These are phyloP conservation scores for Suhomyces ambrosiae DNA, from an alignment of 1,139 yeast genomes.

Conservation along the genomic window DNA sequence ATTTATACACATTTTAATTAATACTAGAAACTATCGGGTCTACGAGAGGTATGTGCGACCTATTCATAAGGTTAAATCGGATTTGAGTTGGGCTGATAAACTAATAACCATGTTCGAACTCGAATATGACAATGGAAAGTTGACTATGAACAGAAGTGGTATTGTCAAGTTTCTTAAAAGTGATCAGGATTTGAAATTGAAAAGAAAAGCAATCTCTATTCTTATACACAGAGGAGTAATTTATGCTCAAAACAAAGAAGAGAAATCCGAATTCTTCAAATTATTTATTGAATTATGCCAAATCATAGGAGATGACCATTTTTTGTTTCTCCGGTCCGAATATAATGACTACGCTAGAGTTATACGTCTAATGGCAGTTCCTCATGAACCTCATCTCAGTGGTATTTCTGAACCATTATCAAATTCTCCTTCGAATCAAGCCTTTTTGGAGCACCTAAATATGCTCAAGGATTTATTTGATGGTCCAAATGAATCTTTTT, in stretches of 20 bases:
- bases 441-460: slow-evolving; percentile 15
- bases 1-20: slow-evolving; percentile 26
- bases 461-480: slow-evolving; percentile 9
- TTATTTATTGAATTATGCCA: slow-evolving; percentile 23
- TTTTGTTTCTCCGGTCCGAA: slow-evolving; percentile 20
- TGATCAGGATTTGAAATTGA: slow-evolving; percentile 12
- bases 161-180: slow-evolving; percentile 20
- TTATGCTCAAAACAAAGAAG: slow-evolving; percentile 15
- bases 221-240: slow-evolving; percentile 26
- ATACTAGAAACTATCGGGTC: slow-evolving; percentile 21
- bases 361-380: slow-evolving; percentile 22
- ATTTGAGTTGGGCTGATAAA: slow-evolving; percentile 27
- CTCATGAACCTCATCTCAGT: slow-evolving; percentile 6
- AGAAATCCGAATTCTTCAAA: slow-evolving; percentile 17
- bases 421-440: slow-evolving; percentile 2
- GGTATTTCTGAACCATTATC: slow-evolving; percentile 1
- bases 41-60: slow-evolving; percentile 19
- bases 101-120: slow-evolving; percentile 26
- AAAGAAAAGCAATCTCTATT: slow-evolving; percentile 23
- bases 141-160: slow-evolving; percentile 17
- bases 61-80: slow-evolving; percentile 16
- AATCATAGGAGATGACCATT: slow-evolving; percentile 24
- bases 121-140: slow-evolving; percentile 13
- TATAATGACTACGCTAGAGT: slow-evolving; percentile 22
- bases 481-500: slow-evolving; percentile 11